Evolutionary conservation across 331 rosid species (phyloP).

Genomic region (Rosa hybrid): DNA sequence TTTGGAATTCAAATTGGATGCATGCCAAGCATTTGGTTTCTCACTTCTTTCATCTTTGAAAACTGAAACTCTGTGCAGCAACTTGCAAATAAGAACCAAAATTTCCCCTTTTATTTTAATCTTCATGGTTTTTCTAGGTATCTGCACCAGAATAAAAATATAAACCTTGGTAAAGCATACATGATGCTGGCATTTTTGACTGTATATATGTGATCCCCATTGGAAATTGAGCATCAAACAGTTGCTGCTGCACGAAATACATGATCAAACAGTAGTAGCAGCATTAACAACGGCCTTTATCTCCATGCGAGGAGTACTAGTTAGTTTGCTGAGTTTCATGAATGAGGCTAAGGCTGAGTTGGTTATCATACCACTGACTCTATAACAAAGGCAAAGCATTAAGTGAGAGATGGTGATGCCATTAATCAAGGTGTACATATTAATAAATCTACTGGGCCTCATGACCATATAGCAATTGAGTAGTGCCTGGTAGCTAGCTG

Average conservation of each 20-base stretch:
- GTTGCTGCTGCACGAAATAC: slow-evolving; percentile 17
- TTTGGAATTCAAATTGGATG: slow-evolving; percentile 13
- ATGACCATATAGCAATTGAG: neutral
- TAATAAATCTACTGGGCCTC: neutral
- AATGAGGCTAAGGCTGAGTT: neutral
- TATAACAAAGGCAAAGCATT: neutral
- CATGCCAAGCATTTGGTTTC: slow-evolving; percentile 9
- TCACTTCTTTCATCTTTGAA: slow-evolving; percentile 9
- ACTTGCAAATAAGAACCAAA: slow-evolving; percentile 5
- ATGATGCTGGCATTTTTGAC: slow-evolving; percentile 16
- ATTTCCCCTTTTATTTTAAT: neutral
- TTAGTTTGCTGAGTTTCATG: neutral
- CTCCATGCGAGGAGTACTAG: neutral
- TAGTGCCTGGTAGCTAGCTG: slow-evolving; percentile 3
- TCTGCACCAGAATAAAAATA: slow-evolving; percentile 8
- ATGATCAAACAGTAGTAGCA: slow-evolving; percentile 10
- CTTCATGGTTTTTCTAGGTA: slow-evolving; percentile 18
- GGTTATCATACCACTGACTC: slow-evolving; percentile 1
- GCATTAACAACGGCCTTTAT: neutral
- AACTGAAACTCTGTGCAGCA: slow-evolving; percentile 2
- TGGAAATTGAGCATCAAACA: slow-evolving; percentile 19
- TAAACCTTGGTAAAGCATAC: neutral
- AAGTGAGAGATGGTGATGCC: slow-evolving; percentile 5
- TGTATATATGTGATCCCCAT: neutral
- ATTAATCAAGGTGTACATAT: neutral